These are phyloP conservation scores for Aurantiochytrium sp. DNA, from an alignment of 108 stramenopile species.

Conservation along the genomic window DNA sequence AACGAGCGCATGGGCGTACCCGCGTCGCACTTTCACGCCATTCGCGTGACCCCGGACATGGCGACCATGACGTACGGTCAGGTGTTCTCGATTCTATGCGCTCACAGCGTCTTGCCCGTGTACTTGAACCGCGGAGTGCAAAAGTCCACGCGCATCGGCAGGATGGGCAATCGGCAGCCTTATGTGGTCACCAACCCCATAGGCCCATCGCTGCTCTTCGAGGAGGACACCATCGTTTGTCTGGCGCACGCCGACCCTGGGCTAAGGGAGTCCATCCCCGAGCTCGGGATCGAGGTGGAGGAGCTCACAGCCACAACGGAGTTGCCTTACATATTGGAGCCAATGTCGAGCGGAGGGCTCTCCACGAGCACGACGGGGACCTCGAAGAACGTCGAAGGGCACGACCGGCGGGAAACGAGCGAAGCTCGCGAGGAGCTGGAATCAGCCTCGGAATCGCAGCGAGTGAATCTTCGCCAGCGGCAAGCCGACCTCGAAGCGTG, in stretches of 20 bases:
- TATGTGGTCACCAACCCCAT: slow-evolving; percentile 6
- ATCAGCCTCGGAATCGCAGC: too few species aligned
- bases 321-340: too few species aligned
- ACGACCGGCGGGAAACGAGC: too few species aligned
- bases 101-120: neutral
- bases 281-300: neutral
- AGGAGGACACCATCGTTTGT: neutral
- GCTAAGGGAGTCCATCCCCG: neutral
- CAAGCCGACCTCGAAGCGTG: too few species aligned
- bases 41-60: neutral
- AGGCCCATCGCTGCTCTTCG: neutral
- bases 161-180: neutral
- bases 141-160: neutral
- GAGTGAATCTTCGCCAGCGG: too few species aligned
- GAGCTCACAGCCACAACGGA: too few species aligned
- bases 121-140: neutral
- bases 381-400: too few species aligned
- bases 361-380: too few species aligned
- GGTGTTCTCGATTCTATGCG: neutral
- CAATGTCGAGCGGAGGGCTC: too few species aligned
- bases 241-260: neutral
- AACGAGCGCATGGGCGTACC: too few species aligned
- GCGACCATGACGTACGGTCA: neutral
- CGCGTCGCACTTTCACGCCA: neutral
- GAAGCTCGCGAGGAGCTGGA: too few species aligned